Evolutionary conservation across 2,329 filamentous ascomycete genomes (phyloP).

Genomic region (Bipolaris bicolor): DNA sequence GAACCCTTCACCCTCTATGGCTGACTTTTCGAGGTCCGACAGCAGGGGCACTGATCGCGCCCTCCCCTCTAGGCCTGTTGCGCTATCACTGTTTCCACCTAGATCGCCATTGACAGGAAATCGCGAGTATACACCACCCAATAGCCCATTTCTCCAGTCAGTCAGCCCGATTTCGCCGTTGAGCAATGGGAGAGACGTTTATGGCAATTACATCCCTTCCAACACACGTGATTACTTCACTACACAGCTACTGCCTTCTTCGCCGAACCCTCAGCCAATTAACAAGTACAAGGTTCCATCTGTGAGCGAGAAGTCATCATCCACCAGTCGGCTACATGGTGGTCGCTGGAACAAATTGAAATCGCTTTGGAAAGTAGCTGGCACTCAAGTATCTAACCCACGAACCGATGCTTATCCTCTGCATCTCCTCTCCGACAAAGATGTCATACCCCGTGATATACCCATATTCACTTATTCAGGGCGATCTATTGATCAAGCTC

Average conservation of each 20-base stretch:
- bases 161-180: constrained; percentile 15
- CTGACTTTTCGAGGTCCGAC: neutral
- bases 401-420: neutral
- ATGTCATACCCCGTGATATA: neutral
- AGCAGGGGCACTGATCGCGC: neutral
- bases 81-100: constrained; percentile 11
- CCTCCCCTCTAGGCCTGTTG: neutral
- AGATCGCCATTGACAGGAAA: constrained; percentile 3
- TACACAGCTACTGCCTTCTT: neutral
- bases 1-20: neutral
- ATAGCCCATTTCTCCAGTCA: neutral
- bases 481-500: neutral
- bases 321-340: neutral
- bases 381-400: neutral
- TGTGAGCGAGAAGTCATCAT: neutral
- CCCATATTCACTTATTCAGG: neutral
- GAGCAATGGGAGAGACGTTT: constrained; percentile 21
- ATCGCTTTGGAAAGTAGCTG: constrained; percentile 8
- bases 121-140: constrained; percentile 10
- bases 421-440: neutral
- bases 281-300: neutral
- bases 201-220: constrained; percentile 23
- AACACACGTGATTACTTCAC: constrained; percentile 14
- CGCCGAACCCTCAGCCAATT: neutral
- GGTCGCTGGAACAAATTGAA: constrained; percentile 2